Percentiles rank a stretch among this genome's conserved stretches.
These are phyloP conservation scores for Pluteus cervinus DNA, from an alignment of 768 basidiomycete genomes.

Conservation along the genomic window DNA sequence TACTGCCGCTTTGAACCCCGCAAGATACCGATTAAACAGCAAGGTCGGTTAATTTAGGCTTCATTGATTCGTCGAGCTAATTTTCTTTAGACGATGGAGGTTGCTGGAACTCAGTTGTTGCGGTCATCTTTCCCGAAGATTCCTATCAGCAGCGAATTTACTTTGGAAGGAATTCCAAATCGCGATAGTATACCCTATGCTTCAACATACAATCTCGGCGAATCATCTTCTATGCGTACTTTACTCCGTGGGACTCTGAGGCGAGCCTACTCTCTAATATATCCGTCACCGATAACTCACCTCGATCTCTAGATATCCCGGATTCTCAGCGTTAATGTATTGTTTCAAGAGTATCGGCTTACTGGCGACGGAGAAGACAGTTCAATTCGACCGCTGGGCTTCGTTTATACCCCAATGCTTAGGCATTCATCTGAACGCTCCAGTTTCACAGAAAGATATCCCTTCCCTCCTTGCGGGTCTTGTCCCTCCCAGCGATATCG, in stretches of 20 bases:
- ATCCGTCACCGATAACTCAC: background rate
- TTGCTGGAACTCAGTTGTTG: constrained; percentile 52
- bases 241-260: constrained; percentile 83
- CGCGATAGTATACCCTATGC: constrained; percentile 73
- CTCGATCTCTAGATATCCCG: constrained; percentile 87
- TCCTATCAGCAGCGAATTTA: constrained; percentile 54
- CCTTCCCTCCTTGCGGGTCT: constrained; percentile 15
- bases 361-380: constrained; percentile 35
- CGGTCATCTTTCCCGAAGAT: constrained; percentile 56
- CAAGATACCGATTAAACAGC: constrained; percentile 54
- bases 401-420: constrained; percentile 25
- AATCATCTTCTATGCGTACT: constrained; percentile 40
- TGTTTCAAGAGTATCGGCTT: constrained; percentile 68
- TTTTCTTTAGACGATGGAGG: constrained; percentile 13
- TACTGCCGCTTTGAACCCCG: constrained; percentile 69
- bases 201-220: constrained; percentile 52
- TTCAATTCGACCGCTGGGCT: constrained; percentile 35
- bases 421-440: constrained; percentile 11
- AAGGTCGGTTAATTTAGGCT: constrained; percentile 33
- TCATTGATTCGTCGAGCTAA: constrained; percentile 1
- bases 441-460: constrained; percentile 8
- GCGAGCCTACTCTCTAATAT: constrained; percentile 26
- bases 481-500: constrained; percentile 15
- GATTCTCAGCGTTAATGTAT: constrained; percentile 71
- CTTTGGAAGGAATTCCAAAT: constrained; percentile 83